Conservation (phyloP, 1,284 basidiomycete species). For the Abortiporus biennis region DNA sequence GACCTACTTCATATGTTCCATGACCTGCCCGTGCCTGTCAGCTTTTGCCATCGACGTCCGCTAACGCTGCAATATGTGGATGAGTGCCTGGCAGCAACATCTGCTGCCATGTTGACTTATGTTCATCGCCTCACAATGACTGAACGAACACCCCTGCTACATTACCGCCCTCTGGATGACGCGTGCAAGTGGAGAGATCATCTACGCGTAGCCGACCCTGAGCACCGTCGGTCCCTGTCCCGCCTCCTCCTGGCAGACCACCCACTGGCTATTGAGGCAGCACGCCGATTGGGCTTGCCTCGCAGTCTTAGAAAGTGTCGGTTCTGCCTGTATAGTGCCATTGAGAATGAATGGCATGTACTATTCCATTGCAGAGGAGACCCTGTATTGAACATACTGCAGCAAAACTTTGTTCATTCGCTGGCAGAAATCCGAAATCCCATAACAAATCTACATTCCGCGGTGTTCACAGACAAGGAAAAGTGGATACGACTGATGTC, state of each 20-base stretch:
- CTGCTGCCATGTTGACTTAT: neutral
- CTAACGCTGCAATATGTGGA: neutral
- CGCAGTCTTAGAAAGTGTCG: neutral
- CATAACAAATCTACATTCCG: too few relatives aligned
- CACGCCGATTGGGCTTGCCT: neutral
- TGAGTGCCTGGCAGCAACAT: neutral
- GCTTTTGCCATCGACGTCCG: neutral
- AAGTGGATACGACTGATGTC: too few relatives aligned
- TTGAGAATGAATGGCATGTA: slow-evolving; percentile 5
- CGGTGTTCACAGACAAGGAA: too few relatives aligned
- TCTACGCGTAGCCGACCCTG: neutral
- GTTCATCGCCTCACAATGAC: neutral
- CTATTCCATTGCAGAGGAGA: neutral
- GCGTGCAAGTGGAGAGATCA: slow-evolving; percentile 1
- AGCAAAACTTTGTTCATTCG: too few relatives aligned
- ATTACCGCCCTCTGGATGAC: neutral
- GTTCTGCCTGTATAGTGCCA: neutral
- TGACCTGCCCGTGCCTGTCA: neutral
- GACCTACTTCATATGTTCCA: neutral
- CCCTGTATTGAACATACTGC: neutral
- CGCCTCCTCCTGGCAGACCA: neutral
- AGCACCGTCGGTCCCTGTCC: neutral
- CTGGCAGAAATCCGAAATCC: too few relatives aligned
- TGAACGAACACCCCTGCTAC: neutral
- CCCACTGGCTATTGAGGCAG: slow-evolving; percentile 1